Conservation (phyloP, 2,329 filamentous ascomycete species). For the Didymosphaeria variabile region DNA sequence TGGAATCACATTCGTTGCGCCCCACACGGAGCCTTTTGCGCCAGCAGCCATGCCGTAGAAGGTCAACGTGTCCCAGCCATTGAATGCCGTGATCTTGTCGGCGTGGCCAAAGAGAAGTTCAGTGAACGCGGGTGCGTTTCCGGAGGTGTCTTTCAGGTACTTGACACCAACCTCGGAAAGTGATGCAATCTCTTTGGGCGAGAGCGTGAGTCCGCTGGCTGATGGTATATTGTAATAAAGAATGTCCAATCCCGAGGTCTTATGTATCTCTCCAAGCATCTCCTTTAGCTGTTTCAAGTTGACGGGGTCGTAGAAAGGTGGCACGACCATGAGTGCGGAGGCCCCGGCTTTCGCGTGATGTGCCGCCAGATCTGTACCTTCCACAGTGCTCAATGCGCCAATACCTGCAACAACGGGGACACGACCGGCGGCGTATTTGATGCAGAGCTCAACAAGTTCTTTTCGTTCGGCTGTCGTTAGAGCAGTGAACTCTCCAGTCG, state of each 20-base stretch:
- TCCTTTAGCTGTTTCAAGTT: conserved; percentile 53
- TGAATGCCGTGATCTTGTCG: conserved; percentile 58
- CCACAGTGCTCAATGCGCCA: conserved; percentile 55
- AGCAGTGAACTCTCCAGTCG: conserved; percentile 61
- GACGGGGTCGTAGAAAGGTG: conserved; percentile 60
- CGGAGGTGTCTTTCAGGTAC: conserved; percentile 63
- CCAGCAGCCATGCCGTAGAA: conserved; percentile 63
- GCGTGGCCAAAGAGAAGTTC: conserved; percentile 58
- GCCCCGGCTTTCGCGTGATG: conserved; percentile 54
- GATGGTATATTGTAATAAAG: conserved; percentile 64
- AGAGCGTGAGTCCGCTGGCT: conserved; percentile 55
- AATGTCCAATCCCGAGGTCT: conserved; percentile 54
- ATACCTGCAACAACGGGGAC: conserved; percentile 56
- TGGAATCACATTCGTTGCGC: conserved; percentile 61
- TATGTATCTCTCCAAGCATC: conserved; percentile 54
- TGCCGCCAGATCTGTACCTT: conserved; percentile 52
- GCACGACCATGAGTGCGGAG: conserved; percentile 59
- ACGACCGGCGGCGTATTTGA: conserved; percentile 52
- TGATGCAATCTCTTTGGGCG: conserved; percentile 54
- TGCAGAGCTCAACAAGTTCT: conserved; percentile 51
- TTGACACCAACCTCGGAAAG: conserved; percentile 58
- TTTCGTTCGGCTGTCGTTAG: conserved; percentile 58
- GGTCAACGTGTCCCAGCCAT: conserved; percentile 64
- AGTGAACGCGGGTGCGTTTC: conserved; percentile 60
- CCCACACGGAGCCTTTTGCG: conserved; percentile 61